Base-by-base conservation (phyloP, 2,329 filamentous ascomycete genomes). In the Fusarium sp. region DNA sequence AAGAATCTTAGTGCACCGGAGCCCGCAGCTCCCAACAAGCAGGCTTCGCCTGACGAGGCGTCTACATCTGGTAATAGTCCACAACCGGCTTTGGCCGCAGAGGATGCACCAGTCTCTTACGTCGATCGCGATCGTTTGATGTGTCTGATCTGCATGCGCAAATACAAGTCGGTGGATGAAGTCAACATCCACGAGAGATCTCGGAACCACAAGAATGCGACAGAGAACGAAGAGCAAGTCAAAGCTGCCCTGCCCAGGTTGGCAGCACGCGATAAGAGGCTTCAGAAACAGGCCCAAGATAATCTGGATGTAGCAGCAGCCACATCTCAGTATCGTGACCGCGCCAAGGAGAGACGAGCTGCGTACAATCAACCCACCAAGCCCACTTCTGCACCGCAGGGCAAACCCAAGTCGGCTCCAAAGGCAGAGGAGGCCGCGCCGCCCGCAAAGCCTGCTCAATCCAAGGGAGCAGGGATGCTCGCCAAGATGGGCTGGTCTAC, bases 401-500 rank as follows among this genome's bases (percentile, higher is more conserved):
- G 80, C 21, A 82, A 83, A 43, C 67, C 77, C 5, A 77, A 77
- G 14, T 28, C 66, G 5, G 45, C 62, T 15, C 26, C 67, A 10
- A 71, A 73, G 51, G 33, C 55, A 24, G 73, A 76, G 6, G 72
- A 72, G 15, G 51, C 44, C 4, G 61, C 70, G 8, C 62, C 62
- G 14, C 55, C 73, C 4, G 45, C 62, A 13, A 76, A 75, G 33
- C 79, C 83, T 8, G 76, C 76, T 50, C 80, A 83, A 62, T 89
- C 88, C 36, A 92, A 91, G 77, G 90, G 90, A 14, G 89, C 89
- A 0, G 87, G 88, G 5, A 84, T 93, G 74, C 82, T 93, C 39
- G 88, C 89, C 39, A 93, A 92, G 81, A 91, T 92, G 88, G 91
- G 91, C 26, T 93, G 90, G 90, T 88, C 82, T 22, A 82, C 84